These are phyloP conservation scores for Knoxdaviesia proteae DNA, from an alignment of 2,329 filamentous ascomycete genomes.

Conservation along the genomic window DNA sequence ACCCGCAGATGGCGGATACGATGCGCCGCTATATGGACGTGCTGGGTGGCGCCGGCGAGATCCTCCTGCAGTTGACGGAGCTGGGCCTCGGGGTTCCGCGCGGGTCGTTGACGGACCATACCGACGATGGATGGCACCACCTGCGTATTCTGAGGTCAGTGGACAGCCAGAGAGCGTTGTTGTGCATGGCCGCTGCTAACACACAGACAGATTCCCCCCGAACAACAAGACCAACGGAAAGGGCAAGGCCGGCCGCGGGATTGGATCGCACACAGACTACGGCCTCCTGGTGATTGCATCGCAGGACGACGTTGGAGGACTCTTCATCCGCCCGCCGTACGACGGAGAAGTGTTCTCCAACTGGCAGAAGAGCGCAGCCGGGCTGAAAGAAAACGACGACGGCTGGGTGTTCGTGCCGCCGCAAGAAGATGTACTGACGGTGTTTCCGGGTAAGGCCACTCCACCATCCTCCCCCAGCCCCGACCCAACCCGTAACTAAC, in stretches of 20 bases:
- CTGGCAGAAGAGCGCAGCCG: conserved; percentile 22
- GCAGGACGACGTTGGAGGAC: conserved; percentile 26
- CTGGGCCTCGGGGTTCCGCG: conserved; percentile 19
- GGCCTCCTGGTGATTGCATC: conserved; percentile 27
- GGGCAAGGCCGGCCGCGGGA: conserved; percentile 25
- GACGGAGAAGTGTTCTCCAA: conserved; percentile 20
- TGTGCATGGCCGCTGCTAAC: neutral
- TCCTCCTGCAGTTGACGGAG: conserved; percentile 23
- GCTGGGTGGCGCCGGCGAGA: conserved; percentile 20
- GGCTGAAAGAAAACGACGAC: conserved; percentile 20
- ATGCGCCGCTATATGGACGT: conserved; percentile 20
- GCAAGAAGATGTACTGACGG: conserved; percentile 20
- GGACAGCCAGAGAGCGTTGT: neutral
- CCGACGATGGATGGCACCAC: conserved; percentile 29
- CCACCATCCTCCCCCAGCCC: neutral
- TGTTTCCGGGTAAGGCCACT: conserved; percentile 20
- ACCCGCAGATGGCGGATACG: conserved; percentile 16
- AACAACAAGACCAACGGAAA: conserved; percentile 21
- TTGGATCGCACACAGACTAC: conserved; percentile 30
- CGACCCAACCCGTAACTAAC: neutral
- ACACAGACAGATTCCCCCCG: conserved; percentile 11
- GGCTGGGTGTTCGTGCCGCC: conserved; percentile 27
- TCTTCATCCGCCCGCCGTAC: conserved; percentile 23
- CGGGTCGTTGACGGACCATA: conserved; percentile 19
- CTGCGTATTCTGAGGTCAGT: conserved; percentile 23